phyloP scores from a whole-genome alignment of 2,329 filamentous ascomycete genomes.

The Colletotrichum sp. region DNA sequence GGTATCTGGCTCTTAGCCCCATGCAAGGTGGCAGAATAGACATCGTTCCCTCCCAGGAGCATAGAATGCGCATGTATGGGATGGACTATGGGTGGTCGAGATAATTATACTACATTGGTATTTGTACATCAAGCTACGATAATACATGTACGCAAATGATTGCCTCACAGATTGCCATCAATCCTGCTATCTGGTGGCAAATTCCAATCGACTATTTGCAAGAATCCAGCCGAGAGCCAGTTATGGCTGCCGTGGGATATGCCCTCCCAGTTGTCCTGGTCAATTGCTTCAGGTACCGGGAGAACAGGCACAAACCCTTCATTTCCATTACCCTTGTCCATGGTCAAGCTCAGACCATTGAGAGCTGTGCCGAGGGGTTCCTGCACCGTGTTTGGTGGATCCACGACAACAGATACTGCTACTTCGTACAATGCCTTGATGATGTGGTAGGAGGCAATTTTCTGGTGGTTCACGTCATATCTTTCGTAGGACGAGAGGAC shows the following conservation, averaged over 20 bases:
- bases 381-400: neutral
- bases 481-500: slow-evolving; percentile 12
- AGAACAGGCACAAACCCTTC: neutral
- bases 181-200: neutral
- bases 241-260: neutral
- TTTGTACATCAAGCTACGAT: neutral
- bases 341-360: neutral
- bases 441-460: neutral
- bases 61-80: neutral
- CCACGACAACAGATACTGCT: neutral
- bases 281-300: neutral
- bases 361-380: neutral
- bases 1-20: neutral
- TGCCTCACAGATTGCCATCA: neutral
- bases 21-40: neutral
- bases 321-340: neutral
- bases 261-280: neutral
- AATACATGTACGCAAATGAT: neutral
- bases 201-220: neutral
- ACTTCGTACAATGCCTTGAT: slow-evolving; percentile 3
- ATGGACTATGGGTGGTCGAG: neutral
- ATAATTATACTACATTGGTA: neutral
- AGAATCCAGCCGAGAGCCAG: neutral
- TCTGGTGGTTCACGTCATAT: slow-evolving; percentile 1
- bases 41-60: too few relatives aligned